Conservation (phyloP, 192 early-diverging fungal genomes). For the Irineochytrium annulatum region DNA sequence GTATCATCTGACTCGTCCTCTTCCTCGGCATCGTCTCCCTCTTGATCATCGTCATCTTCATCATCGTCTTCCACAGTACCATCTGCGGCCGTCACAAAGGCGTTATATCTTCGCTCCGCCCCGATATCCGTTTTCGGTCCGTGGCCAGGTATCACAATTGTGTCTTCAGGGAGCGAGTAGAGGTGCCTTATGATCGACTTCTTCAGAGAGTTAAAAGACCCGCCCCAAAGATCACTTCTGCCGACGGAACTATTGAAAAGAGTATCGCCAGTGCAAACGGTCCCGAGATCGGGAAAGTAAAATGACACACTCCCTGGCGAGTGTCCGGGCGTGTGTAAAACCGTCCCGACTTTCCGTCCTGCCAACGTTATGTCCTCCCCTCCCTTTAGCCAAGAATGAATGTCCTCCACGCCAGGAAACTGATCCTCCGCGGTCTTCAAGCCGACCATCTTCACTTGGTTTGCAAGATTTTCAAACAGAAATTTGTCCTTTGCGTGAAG, state of each 20-base stretch:
- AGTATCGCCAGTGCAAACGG: conserved; percentile 2
- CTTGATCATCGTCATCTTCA: conserved; percentile 3
- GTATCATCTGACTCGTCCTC: background rate
- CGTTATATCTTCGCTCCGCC: background rate
- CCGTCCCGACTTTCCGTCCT: background rate
- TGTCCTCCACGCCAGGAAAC: background rate
- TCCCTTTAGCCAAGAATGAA: background rate
- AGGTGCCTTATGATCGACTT: background rate
- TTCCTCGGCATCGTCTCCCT: background rate
- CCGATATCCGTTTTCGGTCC: conserved; percentile 1
- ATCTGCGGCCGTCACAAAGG: background rate
- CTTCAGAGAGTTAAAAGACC: background rate
- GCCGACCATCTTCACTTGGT: background rate
- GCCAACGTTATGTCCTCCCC: background rate
- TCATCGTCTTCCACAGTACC: background rate
- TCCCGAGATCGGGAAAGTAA: background rate
- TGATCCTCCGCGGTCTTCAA: background rate
- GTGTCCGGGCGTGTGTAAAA: conserved; percentile 1
- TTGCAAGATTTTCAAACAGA: background rate
- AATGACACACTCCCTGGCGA: background rate
- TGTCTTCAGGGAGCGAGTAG: background rate
- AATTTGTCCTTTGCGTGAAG: background rate
- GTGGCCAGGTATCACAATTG: background rate
- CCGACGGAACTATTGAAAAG: background rate
- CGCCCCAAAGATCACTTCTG: background rate